phyloP scores from a whole-genome alignment of 805 yeast genomes.

The Nakazawaea peltata region DNA sequence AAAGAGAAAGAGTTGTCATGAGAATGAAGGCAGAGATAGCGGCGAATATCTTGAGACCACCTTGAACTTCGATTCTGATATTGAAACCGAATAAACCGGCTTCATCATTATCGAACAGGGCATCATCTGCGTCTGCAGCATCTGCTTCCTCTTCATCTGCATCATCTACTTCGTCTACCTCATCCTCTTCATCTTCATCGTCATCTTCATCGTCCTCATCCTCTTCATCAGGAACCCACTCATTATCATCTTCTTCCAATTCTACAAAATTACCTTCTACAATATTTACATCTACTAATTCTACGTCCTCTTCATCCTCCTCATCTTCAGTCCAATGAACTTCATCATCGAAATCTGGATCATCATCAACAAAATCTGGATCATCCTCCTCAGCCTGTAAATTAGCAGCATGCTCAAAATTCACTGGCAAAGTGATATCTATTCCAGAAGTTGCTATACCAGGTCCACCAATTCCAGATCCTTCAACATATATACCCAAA shows the following conservation, averaged over 20 bases:
- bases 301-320: not conserved
- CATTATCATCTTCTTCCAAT: conserved; percentile 10
- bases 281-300: not conserved
- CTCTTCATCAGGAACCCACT: conserved; percentile 7
- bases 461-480: too few relatives aligned
- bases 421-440: too few relatives aligned
- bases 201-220: conserved; percentile 10
- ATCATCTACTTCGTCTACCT: conserved; percentile 16
- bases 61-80: conserved; percentile 4
- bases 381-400: too few relatives aligned
- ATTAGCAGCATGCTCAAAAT: too few relatives aligned
- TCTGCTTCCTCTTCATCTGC: not conserved
- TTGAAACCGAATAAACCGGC: conserved; percentile 15
- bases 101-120: too few relatives aligned
- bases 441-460: too few relatives aligned
- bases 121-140: not conserved
- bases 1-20: conserved; percentile 3
- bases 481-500: too few relatives aligned
- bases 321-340: not conserved
- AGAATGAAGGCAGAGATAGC: conserved; percentile 6
- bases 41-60: not conserved
- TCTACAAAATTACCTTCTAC: conserved; percentile 1
- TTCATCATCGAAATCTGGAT: too few relatives aligned
- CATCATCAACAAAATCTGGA: too few relatives aligned
- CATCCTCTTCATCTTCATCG: conserved; percentile 13